Percentiles rank a stretch among this genome's conserved stretches.
These are phyloP conservation scores for Monascus purpureus DNA, from an alignment of 495 filamentous ascomycete species.

Conservation along the genomic window DNA sequence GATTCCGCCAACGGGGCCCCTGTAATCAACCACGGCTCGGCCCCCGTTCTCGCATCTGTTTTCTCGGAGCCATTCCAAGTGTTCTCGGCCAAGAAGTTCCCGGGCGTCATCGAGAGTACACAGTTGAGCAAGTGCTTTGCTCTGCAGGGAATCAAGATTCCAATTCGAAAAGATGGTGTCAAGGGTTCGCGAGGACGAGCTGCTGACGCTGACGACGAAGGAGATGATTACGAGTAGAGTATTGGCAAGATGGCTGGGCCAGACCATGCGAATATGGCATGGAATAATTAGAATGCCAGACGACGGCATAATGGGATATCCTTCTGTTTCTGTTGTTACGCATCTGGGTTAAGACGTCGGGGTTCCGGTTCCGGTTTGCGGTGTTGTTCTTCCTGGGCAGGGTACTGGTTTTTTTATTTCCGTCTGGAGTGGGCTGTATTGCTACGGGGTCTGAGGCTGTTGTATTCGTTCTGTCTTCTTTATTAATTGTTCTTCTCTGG, in stretches of 20 bases:
- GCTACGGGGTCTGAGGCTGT: conserved; percentile 19
- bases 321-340: no score
- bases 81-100: conserved; percentile 94
- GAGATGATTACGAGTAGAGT: conserved; percentile 19
- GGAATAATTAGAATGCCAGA: neutral
- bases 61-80: conserved; percentile 90
- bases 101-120: conserved; percentile 91
- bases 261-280: no score
- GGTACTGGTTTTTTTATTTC: conserved; percentile 11
- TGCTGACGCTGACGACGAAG: conserved; percentile 47
- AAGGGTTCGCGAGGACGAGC: conserved; percentile 44
- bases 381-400: conserved; percentile 5
- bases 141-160: conserved; percentile 91
- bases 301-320: neutral
- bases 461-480: conserved; percentile 7
- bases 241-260: no score
- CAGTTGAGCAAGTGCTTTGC: conserved; percentile 89
- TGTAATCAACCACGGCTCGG: conserved; percentile 61
- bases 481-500: no score
- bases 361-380: conserved; percentile 8
- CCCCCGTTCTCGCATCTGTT: conserved; percentile 73
- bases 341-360: conserved; percentile 4
- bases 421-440: conserved; percentile 14
- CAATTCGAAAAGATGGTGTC: conserved; percentile 74
- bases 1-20: conserved; percentile 22